Conservation (phyloP, 2,329 filamentous ascomycete species). For the Penicillium fuscoglaucum region DNA sequence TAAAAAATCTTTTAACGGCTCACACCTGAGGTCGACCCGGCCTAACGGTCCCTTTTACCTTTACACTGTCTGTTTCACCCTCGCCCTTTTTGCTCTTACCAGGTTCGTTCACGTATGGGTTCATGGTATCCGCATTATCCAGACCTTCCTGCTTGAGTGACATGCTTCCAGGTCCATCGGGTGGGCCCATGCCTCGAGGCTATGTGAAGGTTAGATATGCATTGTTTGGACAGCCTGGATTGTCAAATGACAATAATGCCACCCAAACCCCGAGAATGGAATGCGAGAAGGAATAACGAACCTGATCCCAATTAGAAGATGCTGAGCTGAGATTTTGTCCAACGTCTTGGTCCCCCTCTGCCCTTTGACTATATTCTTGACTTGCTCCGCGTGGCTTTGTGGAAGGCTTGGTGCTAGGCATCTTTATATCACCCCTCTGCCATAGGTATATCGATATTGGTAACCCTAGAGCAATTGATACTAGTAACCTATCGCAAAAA, state of each 20-base stretch:
- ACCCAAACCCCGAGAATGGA: no score
- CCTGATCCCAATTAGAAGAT: neutral
- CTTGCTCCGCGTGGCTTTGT: constrained; percentile 3
- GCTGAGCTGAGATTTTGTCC: neutral
- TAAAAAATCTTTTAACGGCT: neutral
- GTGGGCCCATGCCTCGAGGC: constrained; percentile 10
- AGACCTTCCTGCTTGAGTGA: constrained; percentile 56
- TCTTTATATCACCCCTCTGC: neutral
- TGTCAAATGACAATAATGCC: neutral
- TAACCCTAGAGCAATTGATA: neutral
- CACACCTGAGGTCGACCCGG: constrained; percentile 28
- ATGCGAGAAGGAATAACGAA: neutral
- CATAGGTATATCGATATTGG: constrained; percentile 2
- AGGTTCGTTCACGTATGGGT: constrained; percentile 48
- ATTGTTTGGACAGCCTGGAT: neutral
- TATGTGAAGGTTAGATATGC: neutral
- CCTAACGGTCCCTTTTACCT: constrained; percentile 53
- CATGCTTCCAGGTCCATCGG: constrained; percentile 30
- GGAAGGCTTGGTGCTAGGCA: no score
- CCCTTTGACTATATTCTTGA: constrained; percentile 6
- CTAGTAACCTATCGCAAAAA: neutral
- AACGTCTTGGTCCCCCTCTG: neutral
- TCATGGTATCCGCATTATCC: constrained; percentile 53
- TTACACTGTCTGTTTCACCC: constrained; percentile 56
- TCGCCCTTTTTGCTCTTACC: constrained; percentile 58